Evolutionary conservation across 2,329 filamentous ascomycete species (phyloP).

Genomic region (Penicillium polonicum): DNA sequence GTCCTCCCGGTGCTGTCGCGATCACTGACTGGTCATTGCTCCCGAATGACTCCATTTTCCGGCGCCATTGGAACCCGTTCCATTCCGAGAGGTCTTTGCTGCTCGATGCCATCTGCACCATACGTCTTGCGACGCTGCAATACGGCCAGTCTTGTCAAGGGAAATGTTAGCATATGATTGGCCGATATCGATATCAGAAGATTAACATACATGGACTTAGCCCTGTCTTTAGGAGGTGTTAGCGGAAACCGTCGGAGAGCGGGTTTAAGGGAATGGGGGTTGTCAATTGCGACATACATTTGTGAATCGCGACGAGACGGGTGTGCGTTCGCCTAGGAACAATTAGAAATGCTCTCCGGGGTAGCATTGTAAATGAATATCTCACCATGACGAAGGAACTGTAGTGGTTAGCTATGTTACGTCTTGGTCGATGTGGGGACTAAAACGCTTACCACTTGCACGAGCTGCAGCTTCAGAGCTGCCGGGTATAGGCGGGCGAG

Average conservation of each 20-base stretch:
- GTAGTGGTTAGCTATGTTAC: slow-evolving; percentile 15
- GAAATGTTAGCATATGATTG: slow-evolving; percentile 20
- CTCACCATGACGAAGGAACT: slow-evolving; percentile 72
- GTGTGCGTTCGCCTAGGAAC: slow-evolving; percentile 66
- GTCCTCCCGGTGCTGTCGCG: slow-evolving; percentile 64
- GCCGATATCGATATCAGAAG: neutral
- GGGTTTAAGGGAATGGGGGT: neutral
- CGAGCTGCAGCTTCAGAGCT: slow-evolving; percentile 76
- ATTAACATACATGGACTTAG: slow-evolving; percentile 46
- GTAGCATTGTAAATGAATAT: slow-evolving; percentile 6
- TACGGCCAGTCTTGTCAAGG: slow-evolving; percentile 74
- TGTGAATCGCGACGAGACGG: slow-evolving; percentile 83
- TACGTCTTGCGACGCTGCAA: slow-evolving; percentile 71
- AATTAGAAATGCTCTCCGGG: slow-evolving; percentile 3
- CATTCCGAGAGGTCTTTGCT: slow-evolving; percentile 54
- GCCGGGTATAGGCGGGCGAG: slow-evolving; percentile 77
- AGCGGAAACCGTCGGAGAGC: slow-evolving; percentile 6
- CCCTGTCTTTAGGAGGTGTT: slow-evolving; percentile 43
- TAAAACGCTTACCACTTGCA: slow-evolving; percentile 66
- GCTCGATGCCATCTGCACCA: slow-evolving; percentile 62
- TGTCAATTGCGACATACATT: slow-evolving; percentile 52
- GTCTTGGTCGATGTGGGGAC: neutral
- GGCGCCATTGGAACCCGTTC: slow-evolving; percentile 62
- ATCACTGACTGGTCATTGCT: slow-evolving; percentile 66
- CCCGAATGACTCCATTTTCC: slow-evolving; percentile 81